Conservation (phyloP, 1,284 basidiomycete genomes). For the Tylopilus sp. region DNA sequence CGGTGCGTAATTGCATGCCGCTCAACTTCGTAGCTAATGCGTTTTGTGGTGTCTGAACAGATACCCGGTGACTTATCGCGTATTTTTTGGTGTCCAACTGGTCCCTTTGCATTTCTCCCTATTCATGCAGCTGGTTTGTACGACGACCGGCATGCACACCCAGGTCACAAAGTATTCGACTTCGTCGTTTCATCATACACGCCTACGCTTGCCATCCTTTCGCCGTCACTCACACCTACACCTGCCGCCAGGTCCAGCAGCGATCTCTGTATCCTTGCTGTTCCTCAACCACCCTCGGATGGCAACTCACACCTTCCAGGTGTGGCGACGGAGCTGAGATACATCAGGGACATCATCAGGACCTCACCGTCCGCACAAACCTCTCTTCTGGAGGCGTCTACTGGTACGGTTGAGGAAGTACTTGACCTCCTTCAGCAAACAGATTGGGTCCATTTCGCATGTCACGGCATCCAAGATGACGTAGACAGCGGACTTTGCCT, state of each 20-base stretch:
- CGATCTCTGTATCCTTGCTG: not conserved
- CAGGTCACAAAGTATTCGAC: no score
- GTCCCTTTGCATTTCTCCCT: no score
- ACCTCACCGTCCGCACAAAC: not conserved
- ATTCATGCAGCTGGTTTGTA: no score
- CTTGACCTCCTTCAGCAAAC: not conserved
- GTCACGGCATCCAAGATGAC: not conserved
- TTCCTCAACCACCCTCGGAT: not conserved
- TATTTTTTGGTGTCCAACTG: no score
- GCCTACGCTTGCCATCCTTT: no score
- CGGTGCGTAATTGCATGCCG: no score
- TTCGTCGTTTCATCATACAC: no score
- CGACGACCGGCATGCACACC: no score
- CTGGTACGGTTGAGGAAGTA: not conserved
- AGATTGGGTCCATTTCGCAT: not conserved
- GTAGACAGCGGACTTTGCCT: not conserved
- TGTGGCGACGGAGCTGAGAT: not conserved
- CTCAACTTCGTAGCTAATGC: no score
- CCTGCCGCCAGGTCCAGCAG: no score
- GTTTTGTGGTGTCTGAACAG: no score
- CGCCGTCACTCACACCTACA: not conserved
- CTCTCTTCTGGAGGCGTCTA: not conserved
- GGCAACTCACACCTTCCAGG: not conserved
- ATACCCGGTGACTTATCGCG: no score
- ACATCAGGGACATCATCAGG: not conserved